These are phyloP conservation scores for Boletellus sp. DNA, from an alignment of 768 basidiomycete genomes.

Conservation along the genomic window DNA sequence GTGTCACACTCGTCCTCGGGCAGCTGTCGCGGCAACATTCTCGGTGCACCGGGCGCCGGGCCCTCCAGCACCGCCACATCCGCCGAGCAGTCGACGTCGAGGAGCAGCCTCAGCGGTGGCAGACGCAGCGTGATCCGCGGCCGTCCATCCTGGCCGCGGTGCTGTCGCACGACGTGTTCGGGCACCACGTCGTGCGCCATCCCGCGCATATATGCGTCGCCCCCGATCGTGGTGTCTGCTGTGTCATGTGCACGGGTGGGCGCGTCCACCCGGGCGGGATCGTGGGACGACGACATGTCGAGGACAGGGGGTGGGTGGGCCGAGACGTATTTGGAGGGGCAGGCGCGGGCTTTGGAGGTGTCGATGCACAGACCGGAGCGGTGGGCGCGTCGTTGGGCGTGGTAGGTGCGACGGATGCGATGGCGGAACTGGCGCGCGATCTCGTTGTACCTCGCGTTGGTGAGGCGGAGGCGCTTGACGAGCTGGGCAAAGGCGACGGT, in stretches of 20 bases:
- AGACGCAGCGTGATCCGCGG: conserved; percentile 6
- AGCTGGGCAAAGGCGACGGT: conserved; percentile 35
- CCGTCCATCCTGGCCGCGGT: not conserved
- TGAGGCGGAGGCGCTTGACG: conserved; percentile 38
- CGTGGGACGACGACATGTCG: conserved; percentile 29
- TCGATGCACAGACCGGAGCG: conserved; percentile 43
- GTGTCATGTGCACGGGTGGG: not conserved
- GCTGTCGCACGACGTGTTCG: conserved; percentile 1
- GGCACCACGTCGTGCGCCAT: conserved; percentile 1
- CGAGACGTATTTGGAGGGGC: conserved; percentile 40
- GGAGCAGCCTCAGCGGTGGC: conserved; percentile 10
- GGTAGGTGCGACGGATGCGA: conserved; percentile 36
- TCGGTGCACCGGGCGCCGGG: conserved; percentile 23
- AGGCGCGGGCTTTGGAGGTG: conserved; percentile 38
- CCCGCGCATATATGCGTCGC: conserved; percentile 12
- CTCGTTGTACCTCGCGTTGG: conserved; percentile 41
- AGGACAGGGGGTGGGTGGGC: conserved; percentile 6
- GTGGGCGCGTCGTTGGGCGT: conserved; percentile 46
- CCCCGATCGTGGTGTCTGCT: not conserved
- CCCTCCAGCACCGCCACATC: not conserved
- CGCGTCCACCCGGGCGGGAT: not conserved
- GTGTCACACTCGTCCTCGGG: conserved; percentile 23
- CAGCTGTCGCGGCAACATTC: conserved; percentile 20
- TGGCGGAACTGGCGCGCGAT: conserved; percentile 40
- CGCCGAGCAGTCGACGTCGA: not conserved